Evolutionary conservation across 2,329 filamentous ascomycete species (phyloP).

Genomic region (Monosporascus sp.): DNA sequence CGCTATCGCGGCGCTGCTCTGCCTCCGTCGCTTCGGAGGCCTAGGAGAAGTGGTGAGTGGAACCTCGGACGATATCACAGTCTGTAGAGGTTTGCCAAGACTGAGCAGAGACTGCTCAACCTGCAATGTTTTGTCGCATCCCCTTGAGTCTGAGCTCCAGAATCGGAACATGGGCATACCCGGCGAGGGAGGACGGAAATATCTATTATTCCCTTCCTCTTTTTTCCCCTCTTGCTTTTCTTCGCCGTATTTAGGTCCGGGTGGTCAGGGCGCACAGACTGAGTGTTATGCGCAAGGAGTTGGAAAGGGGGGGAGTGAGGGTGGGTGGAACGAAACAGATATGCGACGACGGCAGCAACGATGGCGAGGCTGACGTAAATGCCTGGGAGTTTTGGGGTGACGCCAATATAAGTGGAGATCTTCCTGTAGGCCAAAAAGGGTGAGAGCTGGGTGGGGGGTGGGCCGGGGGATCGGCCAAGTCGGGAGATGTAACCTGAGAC

Average conservation of each 20-base stretch:
- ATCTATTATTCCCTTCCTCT: not conserved
- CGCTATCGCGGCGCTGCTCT: conserved; percentile 28
- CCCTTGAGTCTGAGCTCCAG: conserved; percentile 53
- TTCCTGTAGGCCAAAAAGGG: conserved; percentile 7
- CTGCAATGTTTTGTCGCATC: conserved; percentile 47
- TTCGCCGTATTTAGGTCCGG: not conserved
- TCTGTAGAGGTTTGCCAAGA: conserved; percentile 27
- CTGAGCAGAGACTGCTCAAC: conserved; percentile 35
- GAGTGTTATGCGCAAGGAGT: not conserved
- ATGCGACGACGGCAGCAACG: conserved; percentile 7
- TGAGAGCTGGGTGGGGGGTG: not conserved
- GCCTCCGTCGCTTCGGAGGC: conserved; percentile 23
- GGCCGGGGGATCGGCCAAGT: conserved; percentile 8
- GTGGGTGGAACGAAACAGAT: not conserved
- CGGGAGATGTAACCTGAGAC: not conserved
- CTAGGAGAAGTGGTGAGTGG: conserved; percentile 21
- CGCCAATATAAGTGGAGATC: not conserved
- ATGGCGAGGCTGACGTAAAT: conserved; percentile 26
- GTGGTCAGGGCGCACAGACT: not conserved
- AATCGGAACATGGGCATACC: conserved; percentile 56
- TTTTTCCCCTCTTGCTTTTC: conserved; percentile 1
- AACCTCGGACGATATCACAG: conserved; percentile 25
- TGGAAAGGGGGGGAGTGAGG: not conserved
- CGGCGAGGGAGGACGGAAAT: conserved; percentile 17
- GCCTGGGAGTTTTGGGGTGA: conserved; percentile 2